These are phyloP conservation scores for Scopulariopsis brevicaulis DNA, from an alignment of 2,329 filamentous ascomycete genomes.

Conservation along the genomic window DNA sequence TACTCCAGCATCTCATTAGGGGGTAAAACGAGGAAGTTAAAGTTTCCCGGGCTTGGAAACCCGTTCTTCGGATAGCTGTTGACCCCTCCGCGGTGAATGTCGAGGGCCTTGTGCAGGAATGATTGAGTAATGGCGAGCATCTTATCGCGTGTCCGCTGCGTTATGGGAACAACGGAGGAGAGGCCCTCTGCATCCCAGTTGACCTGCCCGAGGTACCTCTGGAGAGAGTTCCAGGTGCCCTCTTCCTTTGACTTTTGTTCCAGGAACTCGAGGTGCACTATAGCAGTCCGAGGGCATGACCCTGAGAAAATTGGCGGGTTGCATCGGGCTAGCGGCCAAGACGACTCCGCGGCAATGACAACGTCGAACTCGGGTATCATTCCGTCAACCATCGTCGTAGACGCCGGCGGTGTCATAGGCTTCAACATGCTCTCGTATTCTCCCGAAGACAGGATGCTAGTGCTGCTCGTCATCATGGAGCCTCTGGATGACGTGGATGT, in stretches of 20 bases:
- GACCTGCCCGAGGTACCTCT: slow-evolving; percentile 25
- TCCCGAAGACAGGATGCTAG: slow-evolving; percentile 30
- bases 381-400: slow-evolving; percentile 13
- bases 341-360: slow-evolving; percentile 33
- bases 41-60: slow-evolving; percentile 34
- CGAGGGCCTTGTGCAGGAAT: slow-evolving; percentile 59
- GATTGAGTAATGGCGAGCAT: slow-evolving; percentile 61
- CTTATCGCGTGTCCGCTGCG: slow-evolving; percentile 47
- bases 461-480: slow-evolving; percentile 33
- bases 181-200: slow-evolving; percentile 23
- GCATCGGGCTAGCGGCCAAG: slow-evolving; percentile 40
- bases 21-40: slow-evolving; percentile 55
- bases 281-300: slow-evolving; percentile 34
- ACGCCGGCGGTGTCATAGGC: slow-evolving; percentile 16
- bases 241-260: slow-evolving; percentile 37
- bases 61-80: slow-evolving; percentile 24
- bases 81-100: slow-evolving; percentile 48
- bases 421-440: slow-evolving; percentile 24
- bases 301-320: slow-evolving; percentile 31
- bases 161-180: slow-evolving; percentile 31
- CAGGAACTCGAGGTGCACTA: slow-evolving; percentile 37
- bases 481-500: slow-evolving; percentile 26
- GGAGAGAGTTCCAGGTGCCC: slow-evolving; percentile 31
- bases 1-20: slow-evolving; percentile 55
- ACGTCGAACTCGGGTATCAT: slow-evolving; percentile 32